Conservation (phyloP, 2,329 filamentous ascomycete species). For the Cladosporium halotolerans region DNA sequence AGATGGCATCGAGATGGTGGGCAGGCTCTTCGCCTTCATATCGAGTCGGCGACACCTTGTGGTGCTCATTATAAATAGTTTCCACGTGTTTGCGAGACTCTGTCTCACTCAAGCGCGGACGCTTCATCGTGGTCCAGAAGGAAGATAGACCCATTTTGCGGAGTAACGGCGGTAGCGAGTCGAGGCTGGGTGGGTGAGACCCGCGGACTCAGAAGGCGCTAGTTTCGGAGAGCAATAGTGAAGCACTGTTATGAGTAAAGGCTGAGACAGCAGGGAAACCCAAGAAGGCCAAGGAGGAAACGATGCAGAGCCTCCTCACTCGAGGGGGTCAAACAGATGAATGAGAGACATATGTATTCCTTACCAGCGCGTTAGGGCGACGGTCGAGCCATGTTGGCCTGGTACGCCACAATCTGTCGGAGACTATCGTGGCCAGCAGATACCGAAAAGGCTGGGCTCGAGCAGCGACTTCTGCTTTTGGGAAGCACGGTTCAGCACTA, state of each 20-base stretch:
- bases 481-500: not conserved
- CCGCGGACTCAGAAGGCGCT: not conserved
- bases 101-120: conserved; percentile 3
- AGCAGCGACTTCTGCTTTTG: not conserved
- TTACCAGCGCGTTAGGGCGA: not conserved
- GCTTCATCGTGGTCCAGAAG: conserved; percentile 8
- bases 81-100: conserved; percentile 6
- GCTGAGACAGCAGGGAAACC: not conserved
- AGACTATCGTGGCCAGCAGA: not conserved
- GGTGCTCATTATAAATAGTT: not conserved
- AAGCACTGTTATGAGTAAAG: not conserved
- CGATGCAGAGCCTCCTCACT: not conserved
- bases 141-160: conserved; percentile 4
- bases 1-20: conserved; percentile 6
- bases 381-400: not conserved
- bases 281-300: not conserved
- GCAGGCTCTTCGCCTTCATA: not conserved
- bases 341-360: not conserved
- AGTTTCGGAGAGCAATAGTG: not conserved
- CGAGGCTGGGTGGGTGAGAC: not conserved
- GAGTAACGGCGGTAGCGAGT: not conserved
- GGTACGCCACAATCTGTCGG: not conserved
- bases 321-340: not conserved
- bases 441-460: not conserved
- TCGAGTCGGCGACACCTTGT: not conserved